Percentiles rank a stretch among this genome's conserved stretches.
phyloP scores from a whole-genome alignment of 768 basidiomycete species.

The Myochromella boudieri region DNA sequence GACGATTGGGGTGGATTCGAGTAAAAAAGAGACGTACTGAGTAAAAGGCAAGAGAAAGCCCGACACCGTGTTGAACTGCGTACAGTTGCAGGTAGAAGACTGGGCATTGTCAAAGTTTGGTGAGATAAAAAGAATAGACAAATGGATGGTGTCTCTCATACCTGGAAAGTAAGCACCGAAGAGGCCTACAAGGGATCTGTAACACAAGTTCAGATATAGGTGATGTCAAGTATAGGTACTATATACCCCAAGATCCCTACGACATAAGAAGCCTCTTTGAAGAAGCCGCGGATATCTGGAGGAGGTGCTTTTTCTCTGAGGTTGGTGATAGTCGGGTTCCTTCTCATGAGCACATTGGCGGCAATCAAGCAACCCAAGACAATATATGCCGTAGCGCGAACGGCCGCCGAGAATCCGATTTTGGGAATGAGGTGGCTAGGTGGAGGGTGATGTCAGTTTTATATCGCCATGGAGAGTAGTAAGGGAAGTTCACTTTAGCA shows the following conservation, averaged over 20 bases:
- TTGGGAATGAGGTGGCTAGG: conserved; percentile 18
- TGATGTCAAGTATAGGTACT: background rate
- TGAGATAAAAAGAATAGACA: conserved; percentile 5
- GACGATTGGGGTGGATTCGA: background rate
- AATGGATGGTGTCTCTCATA: conserved; percentile 10
- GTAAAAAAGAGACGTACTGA: conserved; percentile 7
- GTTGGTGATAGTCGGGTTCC: conserved; percentile 10
- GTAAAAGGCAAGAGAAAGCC: conserved; percentile 16
- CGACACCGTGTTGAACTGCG: conserved; percentile 21
- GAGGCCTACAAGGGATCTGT: conserved; percentile 5
- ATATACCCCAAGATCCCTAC: conserved; percentile 28
- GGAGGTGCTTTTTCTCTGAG: conserved; percentile 8
- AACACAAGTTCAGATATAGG: background rate
- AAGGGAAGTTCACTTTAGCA: conserved; percentile 18
- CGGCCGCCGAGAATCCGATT: conserved; percentile 28
- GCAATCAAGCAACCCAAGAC: conserved; percentile 23
- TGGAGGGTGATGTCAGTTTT: conserved; percentile 9
- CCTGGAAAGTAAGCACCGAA: conserved; percentile 15
- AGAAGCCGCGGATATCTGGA: conserved; percentile 29
- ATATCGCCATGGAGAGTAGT: background rate
- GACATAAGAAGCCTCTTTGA: conserved; percentile 30
- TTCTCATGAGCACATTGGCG: conserved; percentile 27
- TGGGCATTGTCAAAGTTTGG: background rate
- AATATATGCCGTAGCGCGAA: no score
- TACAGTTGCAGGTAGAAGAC: conserved; percentile 17